Evolutionary conservation across 108 stramenopile species (phyloP).

Genomic region (Stephanodiscus triporus): DNA sequence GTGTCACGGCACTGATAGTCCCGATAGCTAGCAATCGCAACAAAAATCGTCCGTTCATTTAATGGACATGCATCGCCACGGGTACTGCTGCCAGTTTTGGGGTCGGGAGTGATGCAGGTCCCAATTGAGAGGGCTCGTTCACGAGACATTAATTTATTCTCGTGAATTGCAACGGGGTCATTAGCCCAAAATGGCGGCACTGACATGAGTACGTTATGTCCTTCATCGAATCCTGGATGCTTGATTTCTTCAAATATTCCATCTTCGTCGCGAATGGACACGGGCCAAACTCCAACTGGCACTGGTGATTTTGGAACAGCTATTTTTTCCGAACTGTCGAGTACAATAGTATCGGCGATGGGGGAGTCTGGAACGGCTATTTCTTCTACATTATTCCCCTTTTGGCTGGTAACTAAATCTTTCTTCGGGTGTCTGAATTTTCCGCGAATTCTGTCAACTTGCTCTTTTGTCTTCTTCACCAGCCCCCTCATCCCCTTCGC

Average conservation of each 20-base stretch:
- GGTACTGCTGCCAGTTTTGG: constrained; percentile 26
- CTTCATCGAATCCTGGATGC: constrained; percentile 48
- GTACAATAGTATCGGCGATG: not conserved
- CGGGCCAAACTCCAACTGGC: constrained; percentile 48
- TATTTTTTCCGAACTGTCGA: not conserved
- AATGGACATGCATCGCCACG: constrained; percentile 48
- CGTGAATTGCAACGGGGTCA: constrained; percentile 50
- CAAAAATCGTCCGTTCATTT: constrained; percentile 48
- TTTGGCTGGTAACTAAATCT: not conserved
- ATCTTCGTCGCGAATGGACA: constrained; percentile 50
- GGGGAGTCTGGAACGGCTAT: not conserved
- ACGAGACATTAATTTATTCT: constrained; percentile 52
- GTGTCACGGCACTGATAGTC: constrained; percentile 56
- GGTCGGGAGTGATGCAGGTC: constrained; percentile 43
- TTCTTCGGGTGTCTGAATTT: not conserved
- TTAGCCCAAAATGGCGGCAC: constrained; percentile 51
- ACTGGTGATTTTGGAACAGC: constrained; percentile 13
- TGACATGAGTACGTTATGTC: constrained; percentile 30
- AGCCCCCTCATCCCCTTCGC: constrained; percentile 27
- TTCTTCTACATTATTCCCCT: constrained; percentile 13
- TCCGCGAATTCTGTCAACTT: constrained; percentile 14
- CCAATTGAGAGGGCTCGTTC: constrained; percentile 52
- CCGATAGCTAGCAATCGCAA: constrained; percentile 56
- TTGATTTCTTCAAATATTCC: constrained; percentile 50
- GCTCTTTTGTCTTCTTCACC: constrained; percentile 28